These are phyloP conservation scores for Dictyostelium firmibasis DNA, from an alignment of 78 protist genomes.

Conservation along the genomic window DNA sequence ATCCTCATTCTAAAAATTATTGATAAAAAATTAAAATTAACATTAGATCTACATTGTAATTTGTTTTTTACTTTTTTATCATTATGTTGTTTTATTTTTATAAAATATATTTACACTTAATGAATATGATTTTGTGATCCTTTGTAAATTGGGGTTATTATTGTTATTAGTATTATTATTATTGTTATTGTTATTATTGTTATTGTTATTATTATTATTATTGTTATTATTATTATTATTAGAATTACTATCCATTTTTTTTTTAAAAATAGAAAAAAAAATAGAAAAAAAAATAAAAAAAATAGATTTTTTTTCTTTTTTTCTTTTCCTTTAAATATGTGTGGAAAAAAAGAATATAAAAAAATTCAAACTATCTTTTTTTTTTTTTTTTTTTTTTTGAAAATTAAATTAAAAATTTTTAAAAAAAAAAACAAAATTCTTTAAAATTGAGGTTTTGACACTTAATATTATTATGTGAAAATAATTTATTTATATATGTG, in stretches of 20 bases:
- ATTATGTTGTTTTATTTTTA: neutral
- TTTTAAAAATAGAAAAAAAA: neutral
- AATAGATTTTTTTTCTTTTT: neutral
- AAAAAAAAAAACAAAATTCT: too few relatives aligned
- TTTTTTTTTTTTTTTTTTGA: too few relatives aligned
- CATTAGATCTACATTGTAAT: neutral
- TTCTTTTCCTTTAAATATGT: neutral
- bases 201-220: neutral
- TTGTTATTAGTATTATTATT: neutral
- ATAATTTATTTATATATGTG: too few relatives aligned
- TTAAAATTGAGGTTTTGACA: too few relatives aligned
- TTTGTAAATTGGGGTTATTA: neutral
- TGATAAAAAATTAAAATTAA: neutral
- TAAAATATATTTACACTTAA: conserved; percentile 3
- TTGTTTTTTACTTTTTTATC: neutral
- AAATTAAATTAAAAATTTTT: too few relatives aligned
- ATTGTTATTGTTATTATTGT: neutral
- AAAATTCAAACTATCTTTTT: too few relatives aligned
- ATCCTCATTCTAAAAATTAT: neutral
- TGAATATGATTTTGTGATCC: neutral
- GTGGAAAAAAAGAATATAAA: neutral
- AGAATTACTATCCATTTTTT: neutral
- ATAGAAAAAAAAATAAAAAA: neutral
- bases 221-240: neutral
- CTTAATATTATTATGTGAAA: too few relatives aligned